These are phyloP conservation scores for Dacryopinax spathularia DNA, from an alignment of 768 basidiomycete genomes.

Conservation along the genomic window DNA sequence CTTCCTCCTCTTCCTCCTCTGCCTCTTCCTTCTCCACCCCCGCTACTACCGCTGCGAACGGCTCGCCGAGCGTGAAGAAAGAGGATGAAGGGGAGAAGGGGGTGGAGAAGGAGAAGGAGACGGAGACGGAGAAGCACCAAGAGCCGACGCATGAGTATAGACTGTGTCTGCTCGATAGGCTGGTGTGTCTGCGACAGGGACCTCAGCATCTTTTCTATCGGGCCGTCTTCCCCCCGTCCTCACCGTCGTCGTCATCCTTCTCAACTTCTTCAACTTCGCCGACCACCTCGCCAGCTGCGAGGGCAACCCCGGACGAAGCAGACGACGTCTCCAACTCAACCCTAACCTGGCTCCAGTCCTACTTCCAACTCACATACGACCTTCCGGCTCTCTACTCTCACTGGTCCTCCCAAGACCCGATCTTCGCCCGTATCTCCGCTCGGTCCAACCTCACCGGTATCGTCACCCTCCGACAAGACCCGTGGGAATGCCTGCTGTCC, in stretches of 20 bases:
- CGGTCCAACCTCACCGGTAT: slow-evolving; percentile 58
- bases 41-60: no score
- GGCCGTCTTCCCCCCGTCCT: slow-evolving; percentile 41
- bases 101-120: no score
- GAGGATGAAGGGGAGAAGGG: no score
- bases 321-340: slow-evolving; percentile 45
- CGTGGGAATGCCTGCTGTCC: slow-evolving; percentile 93
- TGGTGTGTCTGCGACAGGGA: slow-evolving; percentile 69
- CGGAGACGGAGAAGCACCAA: no score
- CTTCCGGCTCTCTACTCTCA: slow-evolving; percentile 53
- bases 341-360: slow-evolving; percentile 59
- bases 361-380: slow-evolving; percentile 77
- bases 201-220: slow-evolving; percentile 51
- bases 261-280: no score
- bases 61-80: no score
- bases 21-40: no score
- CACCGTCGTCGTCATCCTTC: slow-evolving; percentile 10
- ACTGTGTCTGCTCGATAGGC: slow-evolving; percentile 64
- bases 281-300: no score
- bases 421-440: slow-evolving; percentile 48
- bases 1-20: slow-evolving; percentile 12
- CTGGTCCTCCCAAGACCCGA: slow-evolving; percentile 60
- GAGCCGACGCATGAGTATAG: slow-evolving; percentile 51
- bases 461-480: slow-evolving; percentile 78
- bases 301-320: slow-evolving; percentile 23